phyloP scores from a whole-genome alignment of 768 basidiomycete genomes.

The Rhodotorula sphaerocarpa region DNA sequence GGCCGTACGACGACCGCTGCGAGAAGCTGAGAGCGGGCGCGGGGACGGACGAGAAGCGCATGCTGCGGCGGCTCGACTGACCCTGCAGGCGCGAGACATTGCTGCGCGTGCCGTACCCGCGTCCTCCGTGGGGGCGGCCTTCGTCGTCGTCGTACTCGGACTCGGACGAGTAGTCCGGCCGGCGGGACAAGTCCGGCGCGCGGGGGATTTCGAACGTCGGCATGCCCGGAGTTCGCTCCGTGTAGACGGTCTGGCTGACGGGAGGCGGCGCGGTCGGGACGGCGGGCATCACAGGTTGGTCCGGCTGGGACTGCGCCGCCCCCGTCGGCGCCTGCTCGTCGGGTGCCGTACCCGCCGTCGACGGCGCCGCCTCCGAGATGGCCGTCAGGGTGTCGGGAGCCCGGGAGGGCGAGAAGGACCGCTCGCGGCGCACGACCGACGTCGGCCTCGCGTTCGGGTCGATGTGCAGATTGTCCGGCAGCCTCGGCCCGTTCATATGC shows the following conservation, averaged over 20 bases:
- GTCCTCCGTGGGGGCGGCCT: neutral
- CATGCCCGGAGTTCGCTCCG: conserved; percentile 14
- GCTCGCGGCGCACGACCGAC: neutral
- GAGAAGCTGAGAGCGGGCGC: neutral
- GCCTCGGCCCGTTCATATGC: neutral
- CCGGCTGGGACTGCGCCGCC: neutral
- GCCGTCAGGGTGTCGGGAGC: neutral
- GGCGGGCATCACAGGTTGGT: conserved; percentile 20
- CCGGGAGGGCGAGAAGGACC: conserved; percentile 4
- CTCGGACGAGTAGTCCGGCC: conserved; percentile 9
- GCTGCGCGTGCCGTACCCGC: neutral
- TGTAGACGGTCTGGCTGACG: conserved; percentile 10
- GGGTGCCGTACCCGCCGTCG: neutral
- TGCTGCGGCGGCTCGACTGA: neutral
- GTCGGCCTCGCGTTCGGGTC: neutral
- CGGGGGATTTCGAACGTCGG: conserved; percentile 30
- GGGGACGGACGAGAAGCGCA: conserved; percentile 7
- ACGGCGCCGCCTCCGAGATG: neutral
- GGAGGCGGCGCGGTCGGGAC: conserved; percentile 26
- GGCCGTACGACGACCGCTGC: neutral
- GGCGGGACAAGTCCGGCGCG: conserved; percentile 24
- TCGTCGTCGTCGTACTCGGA: conserved; percentile 14
- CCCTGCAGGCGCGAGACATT: too few species aligned
- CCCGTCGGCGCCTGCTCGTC: too few species aligned
- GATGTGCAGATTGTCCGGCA: conserved; percentile 1